Base-by-base conservation (phyloP, 2,329 filamentous ascomycete species). In the Fusarium sp. region DNA sequence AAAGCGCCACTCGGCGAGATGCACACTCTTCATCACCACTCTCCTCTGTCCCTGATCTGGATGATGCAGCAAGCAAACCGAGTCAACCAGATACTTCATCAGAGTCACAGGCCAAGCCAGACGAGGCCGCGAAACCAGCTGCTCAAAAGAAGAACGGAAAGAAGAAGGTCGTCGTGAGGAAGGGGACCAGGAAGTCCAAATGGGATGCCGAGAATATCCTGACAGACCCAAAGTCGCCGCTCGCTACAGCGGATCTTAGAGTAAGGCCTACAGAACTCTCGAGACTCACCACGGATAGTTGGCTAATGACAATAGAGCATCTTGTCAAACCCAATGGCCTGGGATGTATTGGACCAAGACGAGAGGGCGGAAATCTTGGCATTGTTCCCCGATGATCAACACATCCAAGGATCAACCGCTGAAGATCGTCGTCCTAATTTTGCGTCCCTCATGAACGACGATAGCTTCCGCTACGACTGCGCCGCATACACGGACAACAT, bases 381-480 rank as follows among this genome's bases (percentile, higher is more conserved):
- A 2, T 74, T 82, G 3, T 82, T 84, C 39, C 82, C 82, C 0
- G 78, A 78, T 47, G 73, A 71, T 12, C 71, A 76, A 46, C 79
- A 84, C 70, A 78, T 86, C n/a, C 53, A 80, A 2, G 74, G 79
- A 6, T 70, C 77, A 3, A 79, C 74, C 15, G 80, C 79, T 1
- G 75, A 77, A 16, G 63, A 79, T 12, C 81, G 81, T 8, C 77
- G 82, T 9, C 84, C 83, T 0, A 75, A 86, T 65, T 76, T 85
- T 46, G 73, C 72, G 4, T 79, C 81, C 13, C 79, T 87, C 11
- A 79, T 80, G 63, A 86, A 83, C 68, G 84, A 84, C 72, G 79
- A 85, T 68, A 81, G 80, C 67, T 86, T 86, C 71, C 83, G 85
- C 11, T 77, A 84, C 48, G 83, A 85, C 72, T 82, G 83, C 54